phyloP scores from a whole-genome alignment of 2,329 filamentous ascomycete species.

The Cladosporium sp. region DNA sequence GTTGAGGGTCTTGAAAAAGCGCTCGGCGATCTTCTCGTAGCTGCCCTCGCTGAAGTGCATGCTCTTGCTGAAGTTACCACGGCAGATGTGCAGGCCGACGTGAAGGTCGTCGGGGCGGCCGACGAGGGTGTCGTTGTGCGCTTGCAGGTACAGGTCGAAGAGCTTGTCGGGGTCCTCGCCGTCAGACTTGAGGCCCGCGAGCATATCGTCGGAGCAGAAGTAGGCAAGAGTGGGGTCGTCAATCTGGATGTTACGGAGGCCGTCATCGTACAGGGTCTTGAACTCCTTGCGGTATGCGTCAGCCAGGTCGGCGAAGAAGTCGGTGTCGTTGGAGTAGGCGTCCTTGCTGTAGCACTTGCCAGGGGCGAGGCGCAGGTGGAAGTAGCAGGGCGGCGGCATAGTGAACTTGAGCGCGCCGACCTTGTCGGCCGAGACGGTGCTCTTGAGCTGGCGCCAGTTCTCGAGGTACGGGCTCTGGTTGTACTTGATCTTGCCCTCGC shows the following conservation, averaged over 20 bases:
- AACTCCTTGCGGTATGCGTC: conserved; percentile 39
- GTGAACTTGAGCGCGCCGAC: conserved; percentile 41
- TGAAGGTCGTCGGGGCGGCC: conserved; percentile 38
- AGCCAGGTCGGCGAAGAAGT: conserved; percentile 40
- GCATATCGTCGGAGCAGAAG: conserved; percentile 41
- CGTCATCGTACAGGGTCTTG: conserved; percentile 37
- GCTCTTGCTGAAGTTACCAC: conserved; percentile 42
- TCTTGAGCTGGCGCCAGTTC: conserved; percentile 39
- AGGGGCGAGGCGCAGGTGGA: conserved; percentile 38
- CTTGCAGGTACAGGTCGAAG: conserved; percentile 40
- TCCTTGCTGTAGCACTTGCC: conserved; percentile 39
- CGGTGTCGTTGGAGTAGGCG: conserved; percentile 36
- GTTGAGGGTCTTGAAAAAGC: conserved; percentile 40
- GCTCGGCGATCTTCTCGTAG: conserved; percentile 41
- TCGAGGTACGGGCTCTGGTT: conserved; percentile 37
- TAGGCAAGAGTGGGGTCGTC: conserved; percentile 43
- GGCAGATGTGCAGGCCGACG: conserved; percentile 41
- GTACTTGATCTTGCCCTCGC: conserved; percentile 40
- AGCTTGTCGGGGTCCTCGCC: conserved; percentile 40
- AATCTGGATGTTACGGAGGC: conserved; percentile 40
- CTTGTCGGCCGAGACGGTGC: conserved; percentile 35
- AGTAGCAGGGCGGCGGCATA: conserved; percentile 41
- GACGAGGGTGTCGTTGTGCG: conserved; percentile 39
- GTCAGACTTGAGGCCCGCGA: conserved; percentile 36
- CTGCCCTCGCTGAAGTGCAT: conserved; percentile 42